Conservation (phyloP, 768 basidiomycete species). For the Podaxis carcinomalis region DNA sequence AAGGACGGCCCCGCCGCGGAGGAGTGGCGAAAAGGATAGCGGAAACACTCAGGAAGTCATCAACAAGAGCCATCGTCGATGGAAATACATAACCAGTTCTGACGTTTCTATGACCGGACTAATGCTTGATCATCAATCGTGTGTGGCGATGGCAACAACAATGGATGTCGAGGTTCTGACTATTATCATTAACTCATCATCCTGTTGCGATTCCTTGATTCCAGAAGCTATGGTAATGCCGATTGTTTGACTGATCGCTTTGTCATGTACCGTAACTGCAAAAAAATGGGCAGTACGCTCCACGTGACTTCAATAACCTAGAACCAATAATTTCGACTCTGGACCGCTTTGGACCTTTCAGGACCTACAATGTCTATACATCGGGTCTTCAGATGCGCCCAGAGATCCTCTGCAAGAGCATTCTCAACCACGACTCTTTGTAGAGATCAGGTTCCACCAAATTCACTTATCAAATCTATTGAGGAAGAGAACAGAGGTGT, state of each 20-base stretch:
- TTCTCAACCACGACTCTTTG: not conserved
- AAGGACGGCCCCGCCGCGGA: not conserved
- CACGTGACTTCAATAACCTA: not conserved
- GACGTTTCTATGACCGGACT: not conserved
- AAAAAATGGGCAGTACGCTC: not conserved
- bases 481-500: slow-evolving; percentile 57
- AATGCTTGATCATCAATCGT: not conserved
- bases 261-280: not conserved
- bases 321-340: not conserved
- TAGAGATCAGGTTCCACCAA: not conserved
- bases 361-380: not conserved
- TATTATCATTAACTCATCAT: not conserved
- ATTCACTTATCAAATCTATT: slow-evolving; percentile 22
- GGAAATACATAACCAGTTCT: no score
- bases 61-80: no score
- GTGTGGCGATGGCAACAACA: not conserved
- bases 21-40: not conserved
- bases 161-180: not conserved
- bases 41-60: not conserved
- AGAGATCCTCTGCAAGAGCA: not conserved
- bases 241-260: not conserved
- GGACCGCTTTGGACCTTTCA: not conserved
- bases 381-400: not conserved
- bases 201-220: not conserved
- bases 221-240: no score